These are phyloP conservation scores for Chrysoporthe austroafricana DNA, from an alignment of 2,329 filamentous ascomycete species.

Conservation along the genomic window DNA sequence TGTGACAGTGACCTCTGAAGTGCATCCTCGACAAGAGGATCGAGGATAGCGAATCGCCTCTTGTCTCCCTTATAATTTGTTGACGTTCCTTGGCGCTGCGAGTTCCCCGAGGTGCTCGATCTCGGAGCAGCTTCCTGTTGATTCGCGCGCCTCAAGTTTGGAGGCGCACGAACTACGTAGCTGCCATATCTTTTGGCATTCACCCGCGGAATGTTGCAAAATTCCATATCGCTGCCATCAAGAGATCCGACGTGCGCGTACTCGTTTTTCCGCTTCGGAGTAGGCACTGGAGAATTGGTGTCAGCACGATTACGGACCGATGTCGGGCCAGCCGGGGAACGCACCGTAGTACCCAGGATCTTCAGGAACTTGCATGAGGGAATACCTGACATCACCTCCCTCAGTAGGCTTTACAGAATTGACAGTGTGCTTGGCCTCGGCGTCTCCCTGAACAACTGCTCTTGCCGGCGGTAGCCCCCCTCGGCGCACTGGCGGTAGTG, in stretches of 20 bases:
- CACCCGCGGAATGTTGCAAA: not conserved
- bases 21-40: constrained; percentile 48
- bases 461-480: not conserved
- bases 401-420: not conserved
- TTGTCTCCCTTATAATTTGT: constrained; percentile 32
- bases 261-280: constrained; percentile 14
- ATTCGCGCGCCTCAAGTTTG: constrained; percentile 4
- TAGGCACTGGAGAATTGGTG: constrained; percentile 6
- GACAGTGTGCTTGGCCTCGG: not conserved
- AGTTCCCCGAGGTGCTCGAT: not conserved
- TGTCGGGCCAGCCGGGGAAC: not conserved
- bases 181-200: constrained; percentile 25
- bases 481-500: constrained; percentile 1
- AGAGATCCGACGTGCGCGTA: constrained; percentile 27
- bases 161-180: constrained; percentile 28
- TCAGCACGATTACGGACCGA: not conserved
- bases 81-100: constrained; percentile 10
- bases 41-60: constrained; percentile 38
- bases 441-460: not conserved
- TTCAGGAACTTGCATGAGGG: constrained; percentile 34
- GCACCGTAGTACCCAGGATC: constrained; percentile 23
- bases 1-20: constrained; percentile 51
- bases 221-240: constrained; percentile 18
- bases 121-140: not conserved
- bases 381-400: constrained; percentile 13